phyloP scores from a whole-genome alignment of 1,284 basidiomycete species.

The Rhodofomes roseus region DNA sequence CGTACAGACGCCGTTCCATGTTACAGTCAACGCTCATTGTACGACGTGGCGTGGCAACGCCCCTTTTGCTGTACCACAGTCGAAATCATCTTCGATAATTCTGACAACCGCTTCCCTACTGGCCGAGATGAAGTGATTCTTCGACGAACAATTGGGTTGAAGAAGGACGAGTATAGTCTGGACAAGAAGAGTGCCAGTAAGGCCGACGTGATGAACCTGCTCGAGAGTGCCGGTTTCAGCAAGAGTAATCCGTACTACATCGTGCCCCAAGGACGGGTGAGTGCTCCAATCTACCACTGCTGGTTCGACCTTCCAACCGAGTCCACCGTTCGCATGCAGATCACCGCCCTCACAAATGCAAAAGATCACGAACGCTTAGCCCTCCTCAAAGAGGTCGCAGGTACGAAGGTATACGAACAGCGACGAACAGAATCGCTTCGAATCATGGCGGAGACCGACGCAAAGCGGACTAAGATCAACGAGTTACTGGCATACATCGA shows the following conservation, averaged over 20 bases:
- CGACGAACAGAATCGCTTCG: slow-evolving; percentile 88
- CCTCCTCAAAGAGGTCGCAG: slow-evolving; percentile 96
- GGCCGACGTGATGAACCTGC: slow-evolving; percentile 94
- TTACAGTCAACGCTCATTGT: background rate
- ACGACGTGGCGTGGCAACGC: background rate
- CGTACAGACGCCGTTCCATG: slow-evolving; percentile 21
- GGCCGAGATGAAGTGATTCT: slow-evolving; percentile 83
- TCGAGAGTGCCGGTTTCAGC: slow-evolving; percentile 96
- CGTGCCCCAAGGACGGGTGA: slow-evolving; percentile 92
- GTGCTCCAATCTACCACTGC: slow-evolving; percentile 25
- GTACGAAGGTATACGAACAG: slow-evolving; percentile 97
- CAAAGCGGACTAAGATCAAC: slow-evolving; percentile 88
- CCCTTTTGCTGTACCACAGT: slow-evolving; percentile 37
- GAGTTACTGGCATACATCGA: slow-evolving; percentile 92
- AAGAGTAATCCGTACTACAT: slow-evolving; percentile 99
- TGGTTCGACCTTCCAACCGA: background rate
- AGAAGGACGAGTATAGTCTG: slow-evolving; percentile 98
- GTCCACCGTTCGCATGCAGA: slow-evolving; percentile 43
- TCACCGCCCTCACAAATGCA: slow-evolving; percentile 95
- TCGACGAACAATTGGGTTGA: slow-evolving; percentile 91
- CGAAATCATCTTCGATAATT: slow-evolving; percentile 87
- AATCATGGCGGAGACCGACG: slow-evolving; percentile 96
- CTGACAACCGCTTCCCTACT: slow-evolving; percentile 89
- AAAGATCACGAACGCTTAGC: slow-evolving; percentile 94
- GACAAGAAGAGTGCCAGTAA: slow-evolving; percentile 96